phyloP scores from a whole-genome alignment of 2,329 filamentous ascomycete species.

The Aureobasidium sp. region DNA sequence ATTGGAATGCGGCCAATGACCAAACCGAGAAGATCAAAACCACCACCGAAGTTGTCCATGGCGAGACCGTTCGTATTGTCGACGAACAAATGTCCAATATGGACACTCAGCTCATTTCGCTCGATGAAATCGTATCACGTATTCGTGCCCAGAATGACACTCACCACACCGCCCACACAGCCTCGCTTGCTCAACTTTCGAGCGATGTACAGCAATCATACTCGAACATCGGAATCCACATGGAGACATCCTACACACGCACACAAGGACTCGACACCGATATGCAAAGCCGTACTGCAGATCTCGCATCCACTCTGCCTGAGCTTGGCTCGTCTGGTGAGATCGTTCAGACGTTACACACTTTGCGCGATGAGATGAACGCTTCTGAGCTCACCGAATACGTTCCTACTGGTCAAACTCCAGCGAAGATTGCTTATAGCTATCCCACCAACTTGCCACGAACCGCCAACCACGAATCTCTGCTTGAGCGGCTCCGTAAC shows the following conservation, averaged over 20 bases:
- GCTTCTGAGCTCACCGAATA: constrained; percentile 68
- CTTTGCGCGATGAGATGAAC: constrained; percentile 64
- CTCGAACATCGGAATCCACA: constrained; percentile 60
- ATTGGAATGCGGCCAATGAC: constrained; percentile 74
- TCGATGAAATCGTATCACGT: constrained; percentile 83
- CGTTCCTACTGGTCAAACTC: constrained; percentile 75
- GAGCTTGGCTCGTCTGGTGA: constrained; percentile 49
- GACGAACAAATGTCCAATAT: constrained; percentile 84
- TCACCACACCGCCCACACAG: constrained; percentile 63
- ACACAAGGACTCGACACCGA: constrained; percentile 63
- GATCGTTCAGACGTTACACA: constrained; percentile 61
- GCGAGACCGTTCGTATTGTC: constrained; percentile 82
- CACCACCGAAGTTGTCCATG: constrained; percentile 80
- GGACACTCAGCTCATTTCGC: constrained; percentile 75
- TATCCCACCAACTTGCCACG: constrained; percentile 73
- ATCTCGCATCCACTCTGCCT: constrained; percentile 54
- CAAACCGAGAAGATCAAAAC: constrained; percentile 77
- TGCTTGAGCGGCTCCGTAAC: constrained; percentile 48
- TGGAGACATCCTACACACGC: constrained; percentile 61
- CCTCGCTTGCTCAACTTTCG: constrained; percentile 61
- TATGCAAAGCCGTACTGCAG: constrained; percentile 54
- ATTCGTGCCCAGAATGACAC: constrained; percentile 73
- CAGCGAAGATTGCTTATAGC: constrained; percentile 71
- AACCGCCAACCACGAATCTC: constrained; percentile 57
- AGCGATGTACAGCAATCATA: constrained; percentile 67